phyloP scores from a whole-genome alignment of 805 yeast species.

The Zygoascus flipseniorum region DNA sequence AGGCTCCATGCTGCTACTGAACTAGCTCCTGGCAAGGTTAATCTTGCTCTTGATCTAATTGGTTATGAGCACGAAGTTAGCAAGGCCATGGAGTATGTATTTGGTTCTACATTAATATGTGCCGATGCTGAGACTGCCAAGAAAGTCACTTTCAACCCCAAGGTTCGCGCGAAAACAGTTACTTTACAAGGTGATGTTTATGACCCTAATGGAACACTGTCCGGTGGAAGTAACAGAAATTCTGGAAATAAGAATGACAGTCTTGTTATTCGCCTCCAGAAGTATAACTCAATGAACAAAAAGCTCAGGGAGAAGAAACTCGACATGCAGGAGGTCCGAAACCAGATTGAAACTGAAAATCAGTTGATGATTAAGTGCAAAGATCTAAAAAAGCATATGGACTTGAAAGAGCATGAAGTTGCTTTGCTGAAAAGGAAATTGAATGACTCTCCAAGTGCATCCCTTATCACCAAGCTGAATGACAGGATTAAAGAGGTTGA shows the following conservation, averaged over 20 bases:
- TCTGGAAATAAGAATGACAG: conserved; percentile 49
- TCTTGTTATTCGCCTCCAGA: conserved; percentile 56
- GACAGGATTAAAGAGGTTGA: conserved; percentile 41
- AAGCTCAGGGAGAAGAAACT: conserved; percentile 35
- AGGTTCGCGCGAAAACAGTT: conserved; percentile 70
- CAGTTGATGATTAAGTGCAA: conserved; percentile 18
- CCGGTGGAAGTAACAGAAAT: conserved; percentile 82
- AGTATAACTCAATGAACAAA: conserved; percentile 41
- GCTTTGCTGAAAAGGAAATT: conserved; percentile 20
- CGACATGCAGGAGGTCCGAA: conserved; percentile 35
- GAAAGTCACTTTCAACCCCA: conserved; percentile 76
- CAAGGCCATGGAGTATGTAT: conserved; percentile 84
- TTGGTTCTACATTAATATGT: conserved; percentile 86
- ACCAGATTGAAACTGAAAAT: conserved; percentile 36
- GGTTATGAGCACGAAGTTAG: conserved; percentile 62
- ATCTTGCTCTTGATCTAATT: conserved; percentile 76
- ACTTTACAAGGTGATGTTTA: conserved; percentile 90
- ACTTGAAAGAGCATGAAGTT: conserved; percentile 26
- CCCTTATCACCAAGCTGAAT: conserved; percentile 23
- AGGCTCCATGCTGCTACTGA: conserved; percentile 58
- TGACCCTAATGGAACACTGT: conserved; percentile 91
- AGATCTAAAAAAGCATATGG: conserved; percentile 21
- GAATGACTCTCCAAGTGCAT: conserved; percentile 14
- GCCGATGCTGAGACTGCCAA: conserved; percentile 83
- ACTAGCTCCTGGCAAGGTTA: conserved; percentile 78